These are phyloP conservation scores for Phytophthora cryptogea DNA, from an alignment of 352 stramenopile species.

Conservation along the genomic window DNA sequence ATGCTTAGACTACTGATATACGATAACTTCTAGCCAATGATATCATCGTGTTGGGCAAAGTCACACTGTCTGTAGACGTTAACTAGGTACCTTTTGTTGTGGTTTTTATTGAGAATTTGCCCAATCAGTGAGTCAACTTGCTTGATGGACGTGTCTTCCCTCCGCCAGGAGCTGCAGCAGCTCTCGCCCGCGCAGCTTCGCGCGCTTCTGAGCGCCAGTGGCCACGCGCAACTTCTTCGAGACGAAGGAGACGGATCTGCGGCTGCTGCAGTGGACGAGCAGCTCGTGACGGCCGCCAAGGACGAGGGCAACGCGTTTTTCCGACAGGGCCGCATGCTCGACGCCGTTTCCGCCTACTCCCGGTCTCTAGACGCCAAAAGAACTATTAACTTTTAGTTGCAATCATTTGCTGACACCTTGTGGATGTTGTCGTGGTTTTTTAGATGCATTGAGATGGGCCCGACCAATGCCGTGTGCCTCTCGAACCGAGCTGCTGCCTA, in stretches of 20 bases:
- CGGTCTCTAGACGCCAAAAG: conserved; percentile 18
- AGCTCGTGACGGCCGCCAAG: conserved; percentile 38
- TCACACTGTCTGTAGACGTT: conserved; percentile 11
- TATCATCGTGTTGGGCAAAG: neutral
- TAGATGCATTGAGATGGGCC: conserved; percentile 58
- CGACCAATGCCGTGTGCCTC: conserved; percentile 43
- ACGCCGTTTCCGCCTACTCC: conserved; percentile 55
- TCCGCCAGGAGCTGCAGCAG: conserved; percentile 36
- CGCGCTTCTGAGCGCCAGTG: conserved; percentile 35
- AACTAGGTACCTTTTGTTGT: conserved; percentile 5
- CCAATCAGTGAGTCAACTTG: neutral
- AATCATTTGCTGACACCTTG: conserved; percentile 3
- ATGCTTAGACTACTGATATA: neutral
- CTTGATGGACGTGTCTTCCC: conserved; percentile 21
- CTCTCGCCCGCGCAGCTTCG: conserved; percentile 39
- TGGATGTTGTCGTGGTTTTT: neutral
- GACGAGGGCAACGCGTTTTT: conserved; percentile 67
- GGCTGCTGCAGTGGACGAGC: conserved; percentile 28
- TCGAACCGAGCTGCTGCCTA: conserved; percentile 73
- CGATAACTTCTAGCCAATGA: conserved; percentile 5
- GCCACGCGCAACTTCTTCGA: conserved; percentile 32
- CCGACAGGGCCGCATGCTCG: conserved; percentile 35
- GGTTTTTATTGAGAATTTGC: neutral
- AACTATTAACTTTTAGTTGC: neutral
- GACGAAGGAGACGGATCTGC: neutral